phyloP scores from a whole-genome alignment of 1,284 basidiomycete species.

The Microbotryum scabiosae region DNA sequence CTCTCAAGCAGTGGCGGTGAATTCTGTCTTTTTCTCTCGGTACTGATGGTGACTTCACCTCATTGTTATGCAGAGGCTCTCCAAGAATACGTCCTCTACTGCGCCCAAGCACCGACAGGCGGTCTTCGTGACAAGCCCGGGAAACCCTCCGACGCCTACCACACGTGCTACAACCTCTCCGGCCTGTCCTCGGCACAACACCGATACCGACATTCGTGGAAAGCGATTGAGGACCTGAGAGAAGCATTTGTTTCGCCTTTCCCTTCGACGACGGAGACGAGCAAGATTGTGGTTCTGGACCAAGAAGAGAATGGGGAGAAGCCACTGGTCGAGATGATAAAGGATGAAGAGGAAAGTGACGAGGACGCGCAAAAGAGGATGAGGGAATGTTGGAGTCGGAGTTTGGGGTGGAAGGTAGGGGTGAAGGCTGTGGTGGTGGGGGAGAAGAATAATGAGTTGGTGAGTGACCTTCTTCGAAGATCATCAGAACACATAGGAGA shows the following conservation, averaged over 20 bases:
- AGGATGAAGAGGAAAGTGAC: constrained; percentile 5
- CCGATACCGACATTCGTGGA: constrained; percentile 50
- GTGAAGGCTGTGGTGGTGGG: constrained; percentile 8
- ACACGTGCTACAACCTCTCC: constrained; percentile 80
- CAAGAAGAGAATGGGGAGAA: not conserved
- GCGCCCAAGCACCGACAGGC: constrained; percentile 73
- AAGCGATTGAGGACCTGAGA: constrained; percentile 44
- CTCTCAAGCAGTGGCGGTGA: not conserved
- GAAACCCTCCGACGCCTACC: constrained; percentile 83
- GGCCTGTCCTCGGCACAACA: constrained; percentile 85
- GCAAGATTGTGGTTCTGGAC: constrained; percentile 37
- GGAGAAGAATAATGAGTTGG: constrained; percentile 14
- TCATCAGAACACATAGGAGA: not conserved
- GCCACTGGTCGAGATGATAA: not conserved
- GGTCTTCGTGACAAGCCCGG: constrained; percentile 92
- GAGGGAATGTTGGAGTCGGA: constrained; percentile 16
- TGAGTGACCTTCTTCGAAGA: not conserved
- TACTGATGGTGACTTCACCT: not conserved
- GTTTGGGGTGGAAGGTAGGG: not conserved
- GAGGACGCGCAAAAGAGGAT: constrained; percentile 11
- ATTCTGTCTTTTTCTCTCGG: constrained; percentile 10
- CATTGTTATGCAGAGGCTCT: constrained; percentile 50
- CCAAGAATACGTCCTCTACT: constrained; percentile 79
- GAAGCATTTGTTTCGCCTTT: constrained; percentile 41
- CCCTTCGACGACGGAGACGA: not conserved